Base-by-base conservation (phyloP, 2,329 filamentous ascomycete species). In the Pseudocercospora eumusae region DNA sequence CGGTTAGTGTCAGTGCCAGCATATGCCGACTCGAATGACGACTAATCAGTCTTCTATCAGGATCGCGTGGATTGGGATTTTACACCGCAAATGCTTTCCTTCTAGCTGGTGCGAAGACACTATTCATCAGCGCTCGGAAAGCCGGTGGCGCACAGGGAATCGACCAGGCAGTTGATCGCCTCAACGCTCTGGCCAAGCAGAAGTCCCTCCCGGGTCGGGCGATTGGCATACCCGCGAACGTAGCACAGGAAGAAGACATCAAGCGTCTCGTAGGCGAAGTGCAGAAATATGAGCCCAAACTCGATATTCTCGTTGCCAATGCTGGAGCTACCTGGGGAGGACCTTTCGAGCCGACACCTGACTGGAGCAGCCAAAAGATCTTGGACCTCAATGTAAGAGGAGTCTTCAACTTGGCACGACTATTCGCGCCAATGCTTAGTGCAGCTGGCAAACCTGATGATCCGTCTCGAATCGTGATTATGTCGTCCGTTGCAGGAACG, bases 121-220 rank as follows among this genome's bases (percentile, higher is more conserved):
- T 96, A 67, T 96, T 96, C 85, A 96, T 96, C 78, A 92, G 91
- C 23, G 95, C 91, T 31, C 91, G 93, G 77, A 96, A 96, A 81
- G 86, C 88, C 61, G 75, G 70, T 23, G 78, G 76, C 20, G 66
- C 67, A 18, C 70, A 82, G 31, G 92, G 90, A 64, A 96, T 92
- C 81, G 87, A 91, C 18, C 82, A 83, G 57, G 93, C 93, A 52
- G 89, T 88, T 69, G 82, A 83, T 13, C 86, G 88, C 2, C 88
- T 97, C 68, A 96, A 96, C 78, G 85, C 86, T 18, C 86, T 96
- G 0, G 89, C 91, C 21, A 90, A 44, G 9, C 52, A 61, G 27
- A 63, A 64, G 55, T 88, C 59, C 78, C 88, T 89, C 63, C 78
- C 82, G 0, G 85, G 90, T 0, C 75, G 81, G 69, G 92, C 92